Conservation (phyloP, 164 flowering plant genomes). For the Saururus chinensis region DNA sequence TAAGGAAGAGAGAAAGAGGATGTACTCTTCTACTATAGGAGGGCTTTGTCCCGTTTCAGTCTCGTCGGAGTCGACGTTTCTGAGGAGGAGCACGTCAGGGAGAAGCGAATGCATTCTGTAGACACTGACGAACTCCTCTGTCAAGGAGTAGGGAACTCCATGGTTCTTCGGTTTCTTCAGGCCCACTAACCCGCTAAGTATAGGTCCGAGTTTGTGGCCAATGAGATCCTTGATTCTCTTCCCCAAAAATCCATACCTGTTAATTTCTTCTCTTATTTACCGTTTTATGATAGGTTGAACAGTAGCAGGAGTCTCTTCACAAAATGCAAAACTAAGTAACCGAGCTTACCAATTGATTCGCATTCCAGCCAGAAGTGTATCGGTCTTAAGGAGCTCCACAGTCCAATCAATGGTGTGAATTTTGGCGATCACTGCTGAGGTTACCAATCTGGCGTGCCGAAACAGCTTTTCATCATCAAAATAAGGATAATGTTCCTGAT, state of each 20-base stretch:
- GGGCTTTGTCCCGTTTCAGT: conserved; percentile 26
- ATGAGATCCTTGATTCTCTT: conserved; percentile 35
- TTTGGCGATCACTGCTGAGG: conserved; percentile 40
- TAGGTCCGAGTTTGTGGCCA: conserved; percentile 20
- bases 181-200: conserved; percentile 30
- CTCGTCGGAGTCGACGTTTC: conserved; percentile 13
- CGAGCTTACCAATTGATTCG: conserved; percentile 24
- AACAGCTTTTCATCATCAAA: conserved; percentile 29
- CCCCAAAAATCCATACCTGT: conserved; percentile 40
- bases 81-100: conserved; percentile 36
- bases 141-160: conserved; percentile 57
- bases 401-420: conserved; percentile 45
- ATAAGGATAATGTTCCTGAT: conserved; percentile 8
- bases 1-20: neutral
- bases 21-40: conserved; percentile 19
- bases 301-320: neutral
- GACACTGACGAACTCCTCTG: conserved; percentile 56
- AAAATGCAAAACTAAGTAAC: no score
- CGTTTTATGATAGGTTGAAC: neutral
- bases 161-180: conserved; percentile 22
- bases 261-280: neutral
- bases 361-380: conserved; percentile 28
- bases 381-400: conserved; percentile 34
- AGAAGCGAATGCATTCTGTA: conserved; percentile 68
- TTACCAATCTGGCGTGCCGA: conserved; percentile 31